Percentiles rank a stretch among this genome's conserved stretches.
Evolutionary conservation across 768 basidiomycete species (phyloP).

Genomic region (Tulasnella sp.): DNA sequence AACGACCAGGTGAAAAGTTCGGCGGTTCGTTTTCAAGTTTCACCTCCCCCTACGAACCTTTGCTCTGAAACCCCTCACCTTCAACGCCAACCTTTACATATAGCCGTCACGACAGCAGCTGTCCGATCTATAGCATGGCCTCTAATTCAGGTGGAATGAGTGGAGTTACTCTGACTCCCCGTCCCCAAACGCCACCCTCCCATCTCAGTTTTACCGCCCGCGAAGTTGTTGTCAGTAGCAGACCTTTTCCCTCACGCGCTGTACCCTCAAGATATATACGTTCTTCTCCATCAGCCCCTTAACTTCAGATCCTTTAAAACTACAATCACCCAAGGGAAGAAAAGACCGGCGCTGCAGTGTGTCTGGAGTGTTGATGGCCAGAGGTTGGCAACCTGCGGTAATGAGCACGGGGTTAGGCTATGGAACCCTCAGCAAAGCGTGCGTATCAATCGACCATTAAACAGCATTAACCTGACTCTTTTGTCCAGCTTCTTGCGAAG

Average conservation of each 20-base stretch:
- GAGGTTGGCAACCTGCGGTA: slow-evolving; percentile 24
- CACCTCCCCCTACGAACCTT: background rate
- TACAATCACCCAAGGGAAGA: slow-evolving; percentile 2
- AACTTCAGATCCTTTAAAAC: slow-evolving; percentile 20
- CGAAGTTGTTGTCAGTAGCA: slow-evolving; percentile 11
- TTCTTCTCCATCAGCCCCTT: slow-evolving; percentile 13
- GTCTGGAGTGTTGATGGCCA: slow-evolving; percentile 22
- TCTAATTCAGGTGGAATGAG: background rate
- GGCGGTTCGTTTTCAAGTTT: background rate
- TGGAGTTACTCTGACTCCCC: slow-evolving; percentile 17
- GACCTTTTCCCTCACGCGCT: background rate
- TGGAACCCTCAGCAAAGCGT: slow-evolving; percentile 23
- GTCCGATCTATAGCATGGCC: background rate
- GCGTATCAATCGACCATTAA: background rate
- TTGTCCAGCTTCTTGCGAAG: slow-evolving; percentile 1
- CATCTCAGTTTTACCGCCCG: slow-evolving; percentile 22
- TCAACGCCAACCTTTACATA: background rate
- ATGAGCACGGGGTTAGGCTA: slow-evolving; percentile 14
- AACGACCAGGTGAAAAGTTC: slow-evolving; percentile 1
- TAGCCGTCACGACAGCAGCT: background rate
- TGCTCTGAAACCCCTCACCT: background rate
- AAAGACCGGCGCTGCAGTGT: background rate
- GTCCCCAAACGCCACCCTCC: slow-evolving; percentile 18
- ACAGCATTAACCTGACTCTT: background rate
- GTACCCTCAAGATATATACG: background rate